Evolutionary conservation across 2,329 filamentous ascomycete species (phyloP).

Genomic region (Apiospora kogelbergensis): DNA sequence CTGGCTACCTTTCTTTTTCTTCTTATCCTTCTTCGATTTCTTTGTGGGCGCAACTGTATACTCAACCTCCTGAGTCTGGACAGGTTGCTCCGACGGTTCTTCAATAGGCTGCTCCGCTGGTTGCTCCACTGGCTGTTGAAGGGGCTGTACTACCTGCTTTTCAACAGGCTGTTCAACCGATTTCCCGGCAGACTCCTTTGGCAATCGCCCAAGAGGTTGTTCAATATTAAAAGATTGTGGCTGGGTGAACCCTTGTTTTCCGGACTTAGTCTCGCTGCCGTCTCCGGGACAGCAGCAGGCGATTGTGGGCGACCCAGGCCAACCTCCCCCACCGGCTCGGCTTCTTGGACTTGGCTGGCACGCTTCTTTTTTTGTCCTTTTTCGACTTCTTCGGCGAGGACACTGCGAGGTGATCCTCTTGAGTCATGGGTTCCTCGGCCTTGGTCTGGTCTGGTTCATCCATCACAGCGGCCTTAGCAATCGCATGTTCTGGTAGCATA

Average conservation of each 20-base stretch:
- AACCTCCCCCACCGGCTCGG: background rate
- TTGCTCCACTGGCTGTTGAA: background rate
- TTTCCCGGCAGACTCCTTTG: no score
- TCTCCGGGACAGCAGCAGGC: background rate
- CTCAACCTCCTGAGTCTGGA: conserved; percentile 24
- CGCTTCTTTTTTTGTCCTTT: conserved; percentile 37
- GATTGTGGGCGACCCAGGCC: conserved; percentile 5
- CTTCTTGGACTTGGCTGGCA: background rate
- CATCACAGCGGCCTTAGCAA: background rate
- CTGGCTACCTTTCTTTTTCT: conserved; percentile 18
- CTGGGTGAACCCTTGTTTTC: background rate
- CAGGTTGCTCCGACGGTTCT: conserved; percentile 5
- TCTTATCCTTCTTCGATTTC: conserved; percentile 42
- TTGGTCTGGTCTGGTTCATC: background rate
- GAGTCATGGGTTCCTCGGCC: conserved; percentile 11
- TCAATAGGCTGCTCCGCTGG: conserved; percentile 6
- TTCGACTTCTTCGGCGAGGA: conserved; percentile 27
- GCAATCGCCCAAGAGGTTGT: background rate
- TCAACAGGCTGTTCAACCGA: background rate
- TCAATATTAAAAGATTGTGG: background rate
- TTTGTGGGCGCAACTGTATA: background rate
- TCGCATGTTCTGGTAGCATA: background rate
- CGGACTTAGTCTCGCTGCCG: background rate
- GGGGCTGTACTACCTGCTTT: background rate
- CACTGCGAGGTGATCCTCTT: conserved; percentile 22